phyloP scores from a whole-genome alignment of 225 moss, liverwort and hornwort species.

The Asterella californica region DNA sequence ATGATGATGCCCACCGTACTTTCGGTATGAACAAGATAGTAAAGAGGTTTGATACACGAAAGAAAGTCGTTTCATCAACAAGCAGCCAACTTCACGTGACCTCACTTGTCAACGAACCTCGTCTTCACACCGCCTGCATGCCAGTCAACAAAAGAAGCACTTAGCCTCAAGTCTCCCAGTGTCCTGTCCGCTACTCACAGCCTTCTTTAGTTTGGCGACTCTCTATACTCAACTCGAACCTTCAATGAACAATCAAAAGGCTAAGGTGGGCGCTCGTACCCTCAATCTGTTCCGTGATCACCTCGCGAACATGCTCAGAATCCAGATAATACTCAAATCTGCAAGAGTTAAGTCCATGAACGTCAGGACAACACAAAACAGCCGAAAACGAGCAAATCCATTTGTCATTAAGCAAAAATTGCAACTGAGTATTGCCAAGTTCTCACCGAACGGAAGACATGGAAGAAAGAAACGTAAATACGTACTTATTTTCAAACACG shows the following conservation, averaged over 20 bases:
- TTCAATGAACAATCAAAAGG: not conserved
- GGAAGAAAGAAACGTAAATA: not conserved
- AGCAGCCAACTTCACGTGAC: too few species aligned
- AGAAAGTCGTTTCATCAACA: not conserved
- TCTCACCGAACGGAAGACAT: not conserved
- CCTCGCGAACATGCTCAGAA: conserved; percentile 73
- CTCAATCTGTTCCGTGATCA: conserved; percentile 58
- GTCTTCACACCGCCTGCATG: conserved; percentile 72
- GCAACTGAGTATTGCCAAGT: not conserved
- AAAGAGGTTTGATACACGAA: too few species aligned
- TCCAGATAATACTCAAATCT: conserved; percentile 87
- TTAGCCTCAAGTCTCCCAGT: not conserved
- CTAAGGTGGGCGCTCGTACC: conserved; percentile 39
- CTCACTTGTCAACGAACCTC: conserved; percentile 59
- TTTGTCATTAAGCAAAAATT: not conserved
- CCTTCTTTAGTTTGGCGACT: not conserved
- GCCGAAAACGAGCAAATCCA: not conserved
- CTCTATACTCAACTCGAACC: not conserved
- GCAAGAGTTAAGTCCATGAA: conserved; percentile 30
- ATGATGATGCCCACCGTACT: too few species aligned
- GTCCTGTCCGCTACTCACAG: not conserved
- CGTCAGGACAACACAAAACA: not conserved
- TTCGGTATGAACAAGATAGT: too few species aligned
- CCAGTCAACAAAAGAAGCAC: not conserved
- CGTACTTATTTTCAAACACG: conserved; percentile 60